These are phyloP conservation scores for Heterobasidion parviporum DNA, from an alignment of 1,284 basidiomycete genomes.

Conservation along the genomic window DNA sequence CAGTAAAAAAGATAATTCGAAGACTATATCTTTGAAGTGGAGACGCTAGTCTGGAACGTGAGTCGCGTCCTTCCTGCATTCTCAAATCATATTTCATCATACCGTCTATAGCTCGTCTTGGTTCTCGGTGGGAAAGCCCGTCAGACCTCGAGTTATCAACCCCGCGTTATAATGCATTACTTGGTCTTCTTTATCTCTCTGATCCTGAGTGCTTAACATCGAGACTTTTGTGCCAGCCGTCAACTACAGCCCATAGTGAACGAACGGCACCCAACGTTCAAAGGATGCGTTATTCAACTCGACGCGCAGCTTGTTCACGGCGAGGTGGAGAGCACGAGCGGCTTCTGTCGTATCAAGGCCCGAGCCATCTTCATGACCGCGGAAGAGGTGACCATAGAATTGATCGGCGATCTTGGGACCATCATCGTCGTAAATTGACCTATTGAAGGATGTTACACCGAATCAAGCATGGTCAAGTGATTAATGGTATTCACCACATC, in stretches of 20 bases:
- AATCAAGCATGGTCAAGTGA: slow-evolving; percentile 6
- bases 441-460: neutral
- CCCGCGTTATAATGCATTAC: no score
- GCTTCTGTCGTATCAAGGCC: neutral
- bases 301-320: neutral
- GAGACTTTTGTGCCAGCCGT: no score
- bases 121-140: no score
- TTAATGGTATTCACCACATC: slow-evolving; percentile 13
- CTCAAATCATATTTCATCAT: no score
- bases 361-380: neutral
- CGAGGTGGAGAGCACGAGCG: slow-evolving; percentile 2
- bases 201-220: no score
- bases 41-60: no score
- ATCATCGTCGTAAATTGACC: slow-evolving; percentile 9
- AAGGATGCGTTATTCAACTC: neutral
- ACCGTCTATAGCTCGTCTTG: no score
- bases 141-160: no score
- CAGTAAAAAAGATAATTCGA: no score
- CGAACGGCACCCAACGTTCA: neutral
- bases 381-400: slow-evolving; percentile 2
- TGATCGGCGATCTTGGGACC: slow-evolving; percentile 8
- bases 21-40: no score
- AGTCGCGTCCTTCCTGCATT: no score
- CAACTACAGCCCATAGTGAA: neutral
- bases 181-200: no score